A percentile compares a stretch with the other conserved stretches of the same genome.
These are phyloP conservation scores for Boletus tomentosulus DNA, from an alignment of 768 basidiomycete genomes.

Conservation along the genomic window DNA sequence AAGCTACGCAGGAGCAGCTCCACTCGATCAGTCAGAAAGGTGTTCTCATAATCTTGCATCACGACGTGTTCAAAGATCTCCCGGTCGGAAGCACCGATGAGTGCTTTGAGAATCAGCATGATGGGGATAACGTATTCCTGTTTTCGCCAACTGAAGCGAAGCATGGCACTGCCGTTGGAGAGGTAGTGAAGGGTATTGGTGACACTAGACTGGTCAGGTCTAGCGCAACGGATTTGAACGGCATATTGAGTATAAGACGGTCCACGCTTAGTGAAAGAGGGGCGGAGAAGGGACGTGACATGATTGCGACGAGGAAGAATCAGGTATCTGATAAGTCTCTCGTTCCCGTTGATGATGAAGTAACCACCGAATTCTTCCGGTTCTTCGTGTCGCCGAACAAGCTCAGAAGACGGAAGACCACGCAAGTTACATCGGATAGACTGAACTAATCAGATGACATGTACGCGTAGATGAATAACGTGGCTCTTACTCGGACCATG, in stretches of 20 bases:
- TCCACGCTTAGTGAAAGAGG: slow-evolving; percentile 88
- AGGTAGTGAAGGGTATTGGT: slow-evolving; percentile 99
- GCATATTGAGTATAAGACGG: slow-evolving; percentile 93
- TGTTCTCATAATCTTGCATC: slow-evolving; percentile 96
- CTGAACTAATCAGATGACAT: slow-evolving; percentile 35
- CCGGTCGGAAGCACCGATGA: slow-evolving; percentile 86
- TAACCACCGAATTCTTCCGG: slow-evolving; percentile 99
- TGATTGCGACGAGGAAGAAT: slow-evolving; percentile 95
- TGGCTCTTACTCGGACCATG: slow-evolving; percentile 84
- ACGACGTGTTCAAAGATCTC: slow-evolving; percentile 96
- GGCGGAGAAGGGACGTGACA: slow-evolving; percentile 87
- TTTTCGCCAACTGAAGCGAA: slow-evolving; percentile 95
- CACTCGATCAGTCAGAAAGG: slow-evolving; percentile 95
- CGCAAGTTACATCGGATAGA: slow-evolving; percentile 92
- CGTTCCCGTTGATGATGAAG: slow-evolving; percentile 98
- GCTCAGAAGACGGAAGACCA: slow-evolving; percentile 75
- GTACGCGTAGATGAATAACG: background rate
- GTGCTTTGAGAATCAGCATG: slow-evolving; percentile 92
- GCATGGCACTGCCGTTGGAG: slow-evolving; percentile 92
- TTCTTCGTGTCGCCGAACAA: slow-evolving; percentile 90
- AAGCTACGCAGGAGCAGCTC: slow-evolving; percentile 92
- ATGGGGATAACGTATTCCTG: slow-evolving; percentile 98
- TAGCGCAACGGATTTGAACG: slow-evolving; percentile 92
- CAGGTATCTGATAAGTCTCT: slow-evolving; percentile 96
- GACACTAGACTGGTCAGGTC: slow-evolving; percentile 86